Percentiles rank a stretch among this genome's conserved stretches.
Evolutionary conservation across 148 eudicot genomes (phyloP).

Genomic region (Tetragonia tetragonoides): DNA sequence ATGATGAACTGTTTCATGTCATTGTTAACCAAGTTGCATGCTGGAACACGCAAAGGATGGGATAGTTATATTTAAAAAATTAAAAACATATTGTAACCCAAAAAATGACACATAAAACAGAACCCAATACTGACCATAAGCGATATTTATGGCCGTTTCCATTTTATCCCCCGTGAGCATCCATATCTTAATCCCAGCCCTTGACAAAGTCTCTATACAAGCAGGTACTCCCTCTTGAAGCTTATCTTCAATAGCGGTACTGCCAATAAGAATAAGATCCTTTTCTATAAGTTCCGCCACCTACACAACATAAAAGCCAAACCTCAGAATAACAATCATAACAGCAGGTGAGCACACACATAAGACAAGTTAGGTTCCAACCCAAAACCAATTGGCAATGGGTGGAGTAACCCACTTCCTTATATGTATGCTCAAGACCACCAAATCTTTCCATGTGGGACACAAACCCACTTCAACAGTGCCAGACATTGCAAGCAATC

Average conservation of each 20-base stretch:
- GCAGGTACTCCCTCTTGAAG: constrained; percentile 98
- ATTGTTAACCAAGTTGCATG: constrained; percentile 91
- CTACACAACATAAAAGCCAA: constrained; percentile 39
- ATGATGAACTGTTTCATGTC: constrained; percentile 90
- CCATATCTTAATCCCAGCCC: constrained; percentile 98
- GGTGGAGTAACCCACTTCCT: too few species aligned
- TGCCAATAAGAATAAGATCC: constrained; percentile 81
- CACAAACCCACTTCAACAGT: too few species aligned
- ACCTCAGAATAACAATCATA: background rate
- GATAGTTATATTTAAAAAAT: background rate
- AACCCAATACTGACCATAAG: constrained; percentile 60
- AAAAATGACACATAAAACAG: background rate
- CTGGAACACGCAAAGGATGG: constrained; percentile 39
- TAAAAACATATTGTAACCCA: background rate
- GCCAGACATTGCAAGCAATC: too few species aligned
- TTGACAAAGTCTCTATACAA: constrained; percentile 89
- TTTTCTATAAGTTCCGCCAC: constrained; percentile 92
- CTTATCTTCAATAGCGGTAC: constrained; percentile 97
- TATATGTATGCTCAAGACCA: too few species aligned
- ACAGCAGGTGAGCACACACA: too few species aligned
- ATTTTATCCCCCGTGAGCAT: constrained; percentile 96
- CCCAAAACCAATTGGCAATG: too few species aligned
- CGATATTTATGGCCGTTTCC: constrained; percentile 98
- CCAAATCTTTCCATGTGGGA: too few species aligned
- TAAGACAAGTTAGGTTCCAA: too few species aligned